Conservation (phyloP, 2,329 filamentous ascomycete genomes). For the Fragosphaeria purpurea region DNA sequence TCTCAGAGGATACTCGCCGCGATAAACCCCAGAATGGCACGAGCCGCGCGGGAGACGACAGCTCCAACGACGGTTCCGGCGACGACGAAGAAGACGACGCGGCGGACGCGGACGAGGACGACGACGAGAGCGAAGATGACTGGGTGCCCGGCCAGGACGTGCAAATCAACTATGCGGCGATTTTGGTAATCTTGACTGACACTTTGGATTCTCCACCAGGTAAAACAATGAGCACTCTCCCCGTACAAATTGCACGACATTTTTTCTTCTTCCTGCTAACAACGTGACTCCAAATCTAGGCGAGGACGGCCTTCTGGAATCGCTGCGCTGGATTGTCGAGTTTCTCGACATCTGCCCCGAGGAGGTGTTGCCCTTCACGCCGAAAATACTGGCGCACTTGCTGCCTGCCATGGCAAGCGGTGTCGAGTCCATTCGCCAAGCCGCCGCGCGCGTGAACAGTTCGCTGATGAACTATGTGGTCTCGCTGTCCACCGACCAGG, state of each 20-base stretch:
- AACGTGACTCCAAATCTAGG: background rate
- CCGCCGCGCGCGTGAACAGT: constrained; percentile 79
- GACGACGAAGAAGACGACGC: constrained; percentile 52
- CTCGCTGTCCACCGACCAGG: constrained; percentile 66
- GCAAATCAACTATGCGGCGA: constrained; percentile 83
- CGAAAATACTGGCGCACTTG: constrained; percentile 81
- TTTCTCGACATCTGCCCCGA: constrained; percentile 97
- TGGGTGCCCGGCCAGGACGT: constrained; percentile 98
- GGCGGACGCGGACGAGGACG: constrained; percentile 46
- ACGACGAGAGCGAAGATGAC: constrained; percentile 67
- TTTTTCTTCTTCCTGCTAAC: no score
- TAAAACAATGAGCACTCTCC: constrained; percentile 23
- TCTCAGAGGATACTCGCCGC: no score
- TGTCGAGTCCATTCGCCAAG: constrained; percentile 78
- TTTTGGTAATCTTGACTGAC: constrained; percentile 81
- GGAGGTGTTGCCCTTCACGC: constrained; percentile 90
- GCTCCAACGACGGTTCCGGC: constrained; percentile 94
- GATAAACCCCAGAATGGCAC: no score
- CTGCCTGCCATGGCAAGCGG: constrained; percentile 89
- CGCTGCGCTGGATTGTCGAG: constrained; percentile 87
- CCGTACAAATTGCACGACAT: background rate
- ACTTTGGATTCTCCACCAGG: constrained; percentile 77
- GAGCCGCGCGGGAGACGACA: constrained; percentile 48
- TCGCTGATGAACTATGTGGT: constrained; percentile 92
- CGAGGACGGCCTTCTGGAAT: constrained; percentile 84